These are phyloP conservation scores for Rhodotorula sp. DNA, from an alignment of 1,284 basidiomycete species.

Conservation along the genomic window DNA sequence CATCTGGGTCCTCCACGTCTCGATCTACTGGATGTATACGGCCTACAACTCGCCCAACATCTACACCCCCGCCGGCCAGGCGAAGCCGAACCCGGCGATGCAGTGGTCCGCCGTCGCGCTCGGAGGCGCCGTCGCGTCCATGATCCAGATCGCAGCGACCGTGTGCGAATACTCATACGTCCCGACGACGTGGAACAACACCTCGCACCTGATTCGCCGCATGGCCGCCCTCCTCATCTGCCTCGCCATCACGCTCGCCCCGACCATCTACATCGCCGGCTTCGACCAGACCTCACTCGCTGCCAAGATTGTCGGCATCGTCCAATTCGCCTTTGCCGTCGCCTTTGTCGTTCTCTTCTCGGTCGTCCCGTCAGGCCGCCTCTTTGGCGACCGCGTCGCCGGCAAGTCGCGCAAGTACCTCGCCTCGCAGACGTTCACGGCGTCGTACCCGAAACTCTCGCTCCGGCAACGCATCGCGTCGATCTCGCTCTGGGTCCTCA, in stretches of 20 bases:
- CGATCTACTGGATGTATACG: conserved; percentile 91
- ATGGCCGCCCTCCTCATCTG: conserved; percentile 79
- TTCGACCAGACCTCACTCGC: conserved; percentile 65
- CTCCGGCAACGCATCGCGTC: conserved; percentile 67
- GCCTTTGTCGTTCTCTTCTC: conserved; percentile 77
- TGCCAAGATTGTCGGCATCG: conserved; percentile 81
- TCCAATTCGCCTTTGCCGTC: conserved; percentile 87
- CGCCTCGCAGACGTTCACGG: conserved; percentile 92
- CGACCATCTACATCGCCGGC: conserved; percentile 83
- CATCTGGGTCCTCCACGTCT: conserved; percentile 91
- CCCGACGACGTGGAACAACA: conserved; percentile 95
- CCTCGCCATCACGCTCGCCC: conserved; percentile 78
- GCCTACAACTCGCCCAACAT: conserved; percentile 81
- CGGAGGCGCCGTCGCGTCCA: conserved; percentile 81
- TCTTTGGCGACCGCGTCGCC: conserved; percentile 92
- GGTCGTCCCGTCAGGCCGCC: conserved; percentile 83
- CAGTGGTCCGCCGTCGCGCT: conserved; percentile 84
- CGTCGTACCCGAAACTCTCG: conserved; percentile 75
- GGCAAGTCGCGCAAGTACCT: conserved; percentile 92
- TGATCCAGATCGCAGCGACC: conserved; percentile 91
- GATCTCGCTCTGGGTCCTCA: conserved; percentile 75
- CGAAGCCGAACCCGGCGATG: conserved; percentile 66
- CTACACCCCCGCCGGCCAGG: conserved; percentile 57
- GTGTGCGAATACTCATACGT: conserved; percentile 92
- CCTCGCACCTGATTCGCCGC: conserved; percentile 84